These are phyloP conservation scores for Penicillium pancosmium DNA, from an alignment of 495 filamentous ascomycete genomes.

Conservation along the genomic window DNA sequence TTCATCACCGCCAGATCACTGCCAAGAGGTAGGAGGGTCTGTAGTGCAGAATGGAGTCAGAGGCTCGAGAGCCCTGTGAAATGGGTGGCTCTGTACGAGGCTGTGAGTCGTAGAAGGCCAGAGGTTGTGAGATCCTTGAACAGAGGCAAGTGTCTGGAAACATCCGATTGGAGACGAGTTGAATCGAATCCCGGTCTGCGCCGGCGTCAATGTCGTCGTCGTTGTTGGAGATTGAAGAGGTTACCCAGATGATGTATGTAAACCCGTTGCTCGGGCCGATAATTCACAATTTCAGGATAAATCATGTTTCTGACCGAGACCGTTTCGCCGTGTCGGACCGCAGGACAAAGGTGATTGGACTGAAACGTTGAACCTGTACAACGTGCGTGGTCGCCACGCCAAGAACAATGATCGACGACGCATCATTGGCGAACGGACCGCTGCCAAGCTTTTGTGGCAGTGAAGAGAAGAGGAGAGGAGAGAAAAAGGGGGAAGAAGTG, in stretches of 20 bases:
- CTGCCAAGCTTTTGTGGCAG: conserved; percentile 44
- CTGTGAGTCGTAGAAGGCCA: background rate
- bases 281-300: background rate
- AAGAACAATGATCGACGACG: conserved; percentile 41
- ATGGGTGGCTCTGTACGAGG: conserved; percentile 4
- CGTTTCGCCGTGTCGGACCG: background rate
- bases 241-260: conserved; percentile 22
- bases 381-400: conserved; percentile 28
- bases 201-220: background rate
- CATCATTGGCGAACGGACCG: conserved; percentile 34
- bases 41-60: background rate
- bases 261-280: conserved; percentile 21
- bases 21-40: conserved; percentile 17
- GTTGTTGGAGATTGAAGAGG: background rate
- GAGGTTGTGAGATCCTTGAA: background rate
- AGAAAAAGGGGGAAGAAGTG: background rate
- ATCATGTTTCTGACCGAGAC: conserved; percentile 2
- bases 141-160: background rate
- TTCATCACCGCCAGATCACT: conserved; percentile 9
- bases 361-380: conserved; percentile 8
- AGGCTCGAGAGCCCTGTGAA: background rate
- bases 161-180: background rate
- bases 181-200: background rate
- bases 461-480: conserved; percentile 17
- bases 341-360: background rate